A percentile compares a stretch with the other conserved stretches of the same genome.
Evolutionary conservation across 2,329 filamentous ascomycete species (phyloP).

Genomic region (Colletotrichum spinosum): DNA sequence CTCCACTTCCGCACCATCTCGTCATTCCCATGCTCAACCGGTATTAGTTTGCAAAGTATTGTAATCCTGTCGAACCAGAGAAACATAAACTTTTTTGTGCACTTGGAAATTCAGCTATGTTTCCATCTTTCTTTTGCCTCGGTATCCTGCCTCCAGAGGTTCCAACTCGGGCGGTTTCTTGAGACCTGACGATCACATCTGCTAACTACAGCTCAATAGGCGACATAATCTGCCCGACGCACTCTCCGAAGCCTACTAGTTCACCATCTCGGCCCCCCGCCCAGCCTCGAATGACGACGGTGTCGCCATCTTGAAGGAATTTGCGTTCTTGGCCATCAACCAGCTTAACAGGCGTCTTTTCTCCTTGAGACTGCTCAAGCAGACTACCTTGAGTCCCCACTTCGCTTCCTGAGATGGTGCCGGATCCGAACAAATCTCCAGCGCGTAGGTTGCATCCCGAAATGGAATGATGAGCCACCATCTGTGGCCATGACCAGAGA

Average conservation of each 20-base stretch:
- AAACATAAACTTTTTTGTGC: too few species aligned
- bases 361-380: slow-evolving; percentile 77
- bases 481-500: slow-evolving; percentile 85
- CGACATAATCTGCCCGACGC: slow-evolving; percentile 68
- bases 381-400: slow-evolving; percentile 75
- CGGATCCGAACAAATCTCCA: slow-evolving; percentile 81
- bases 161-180: too few species aligned
- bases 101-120: too few species aligned
- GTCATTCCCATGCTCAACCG: too few species aligned
- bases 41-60: too few species aligned
- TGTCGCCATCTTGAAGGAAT: slow-evolving; percentile 82
- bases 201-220: slow-evolving; percentile 1
- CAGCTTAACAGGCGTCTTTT: slow-evolving; percentile 72
- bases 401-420: slow-evolving; percentile 77
- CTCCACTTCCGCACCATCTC: too few species aligned
- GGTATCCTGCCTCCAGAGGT: too few species aligned
- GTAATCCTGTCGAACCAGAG: too few species aligned
- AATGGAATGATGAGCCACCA: slow-evolving; percentile 84
- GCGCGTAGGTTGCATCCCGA: slow-evolving; percentile 80
- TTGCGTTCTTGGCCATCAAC: slow-evolving; percentile 73
- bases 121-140: too few species aligned
- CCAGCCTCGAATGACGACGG: slow-evolving; percentile 72
- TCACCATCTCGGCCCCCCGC: slow-evolving; percentile 73
- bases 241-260: slow-evolving; percentile 82
- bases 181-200: background rate